These are phyloP conservation scores for Beta corolliflora DNA, from an alignment of 179 eudicot genomes.

Conservation along the genomic window DNA sequence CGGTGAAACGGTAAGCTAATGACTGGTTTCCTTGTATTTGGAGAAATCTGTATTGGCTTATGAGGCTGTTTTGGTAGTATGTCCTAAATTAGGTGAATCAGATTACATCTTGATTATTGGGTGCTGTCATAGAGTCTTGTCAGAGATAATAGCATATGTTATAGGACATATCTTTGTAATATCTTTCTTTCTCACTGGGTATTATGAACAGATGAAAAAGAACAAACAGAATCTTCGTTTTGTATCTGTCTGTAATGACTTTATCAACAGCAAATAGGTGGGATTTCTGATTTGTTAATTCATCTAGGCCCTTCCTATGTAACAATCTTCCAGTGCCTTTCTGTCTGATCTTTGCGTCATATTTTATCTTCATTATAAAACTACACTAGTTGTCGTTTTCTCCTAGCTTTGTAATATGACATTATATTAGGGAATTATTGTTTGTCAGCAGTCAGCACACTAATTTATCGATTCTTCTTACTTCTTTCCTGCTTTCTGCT, in stretches of 20 bases:
- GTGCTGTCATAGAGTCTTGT: not conserved
- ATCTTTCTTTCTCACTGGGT: not conserved
- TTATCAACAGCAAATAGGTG: not conserved
- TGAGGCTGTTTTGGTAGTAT: not conserved
- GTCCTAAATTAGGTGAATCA: not conserved
- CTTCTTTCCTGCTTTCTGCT: slow-evolving; percentile 7
- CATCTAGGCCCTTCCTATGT: not conserved
- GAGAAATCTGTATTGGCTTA: not conserved
- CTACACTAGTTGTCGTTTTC: not conserved
- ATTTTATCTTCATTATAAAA: not conserved
- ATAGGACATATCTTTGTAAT: not conserved
- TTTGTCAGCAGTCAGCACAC: not conserved
- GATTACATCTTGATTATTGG: not conserved
- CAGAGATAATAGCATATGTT: not conserved
- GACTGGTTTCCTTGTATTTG: too few species aligned
- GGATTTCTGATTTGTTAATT: not conserved
- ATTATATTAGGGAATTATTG: not conserved
- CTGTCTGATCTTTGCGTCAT: not conserved
- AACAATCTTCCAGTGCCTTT: not conserved
- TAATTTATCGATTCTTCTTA: not conserved
- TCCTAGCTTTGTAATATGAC: not conserved
- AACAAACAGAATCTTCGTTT: not conserved
- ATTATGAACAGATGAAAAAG: not conserved
- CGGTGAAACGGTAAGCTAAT: slow-evolving; percentile 65
- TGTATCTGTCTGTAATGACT: not conserved